Percentiles rank a stretch among this genome's conserved stretches.
Evolutionary conservation across 2,329 filamentous ascomycete genomes (phyloP).

Genomic region (Penicillium italicum): DNA sequence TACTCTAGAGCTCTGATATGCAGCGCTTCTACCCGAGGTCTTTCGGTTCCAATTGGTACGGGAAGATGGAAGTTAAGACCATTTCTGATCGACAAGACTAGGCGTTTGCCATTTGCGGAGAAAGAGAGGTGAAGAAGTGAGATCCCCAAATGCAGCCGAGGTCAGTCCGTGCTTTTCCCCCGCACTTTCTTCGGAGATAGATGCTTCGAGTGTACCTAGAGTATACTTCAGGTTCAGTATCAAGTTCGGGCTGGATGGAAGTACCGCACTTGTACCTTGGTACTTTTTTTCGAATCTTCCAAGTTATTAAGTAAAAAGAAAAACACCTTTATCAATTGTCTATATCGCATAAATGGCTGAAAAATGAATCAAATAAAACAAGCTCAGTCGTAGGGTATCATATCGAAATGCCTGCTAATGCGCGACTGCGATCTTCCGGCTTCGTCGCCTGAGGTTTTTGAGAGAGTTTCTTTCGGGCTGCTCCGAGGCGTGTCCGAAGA

Average conservation of each 20-base stretch:
- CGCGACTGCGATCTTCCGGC: constrained; percentile 35
- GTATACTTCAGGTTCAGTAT: constrained; percentile 2
- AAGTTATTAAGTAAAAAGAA: background rate
- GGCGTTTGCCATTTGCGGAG: background rate
- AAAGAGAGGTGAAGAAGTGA: background rate
- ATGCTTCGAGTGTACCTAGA: constrained; percentile 2
- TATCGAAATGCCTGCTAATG: constrained; percentile 44
- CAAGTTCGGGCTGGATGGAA: background rate
- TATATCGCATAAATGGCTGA: constrained; percentile 14
- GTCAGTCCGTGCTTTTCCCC: constrained; percentile 27
- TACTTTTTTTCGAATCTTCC: background rate
- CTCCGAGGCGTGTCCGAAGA: constrained; percentile 8
- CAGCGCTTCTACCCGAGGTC: background rate
- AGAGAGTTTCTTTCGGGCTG: constrained; percentile 9
- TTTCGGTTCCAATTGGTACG: background rate
- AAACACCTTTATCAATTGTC: constrained; percentile 7
- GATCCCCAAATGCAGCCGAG: constrained; percentile 5
- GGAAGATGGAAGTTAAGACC: background rate
- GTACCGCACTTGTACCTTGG: constrained; percentile 3
- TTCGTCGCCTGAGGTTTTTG: constrained; percentile 19
- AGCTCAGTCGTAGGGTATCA: constrained; percentile 43
- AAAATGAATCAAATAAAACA: constrained; percentile 23
- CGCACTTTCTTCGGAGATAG: constrained; percentile 20
- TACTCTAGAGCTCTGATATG: background rate
- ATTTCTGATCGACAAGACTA: background rate